Percentiles rank a stretch among this genome's conserved stretches.
Conservation (phyloP, 2,329 filamentous ascomycete genomes). For the Apiospora rasikravindrae region DNA sequence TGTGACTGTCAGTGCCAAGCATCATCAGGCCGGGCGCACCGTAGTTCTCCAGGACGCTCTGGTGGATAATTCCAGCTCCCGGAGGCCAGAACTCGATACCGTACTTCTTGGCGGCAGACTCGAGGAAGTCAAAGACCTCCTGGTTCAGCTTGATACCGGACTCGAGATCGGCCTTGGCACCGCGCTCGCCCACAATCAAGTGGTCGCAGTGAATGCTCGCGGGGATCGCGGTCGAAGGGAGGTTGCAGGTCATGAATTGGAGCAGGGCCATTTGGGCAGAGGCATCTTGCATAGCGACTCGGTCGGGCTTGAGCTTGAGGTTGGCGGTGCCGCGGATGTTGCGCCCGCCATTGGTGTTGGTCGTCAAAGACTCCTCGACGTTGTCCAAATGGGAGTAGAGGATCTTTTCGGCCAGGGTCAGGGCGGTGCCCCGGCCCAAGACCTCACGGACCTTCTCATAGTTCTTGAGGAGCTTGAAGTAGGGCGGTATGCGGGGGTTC, state of each 20-base stretch:
- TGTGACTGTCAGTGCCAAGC: constrained; percentile 97
- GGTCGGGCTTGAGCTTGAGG: constrained; percentile 94
- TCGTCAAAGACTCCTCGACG: constrained; percentile 84
- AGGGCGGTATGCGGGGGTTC: constrained; percentile 67
- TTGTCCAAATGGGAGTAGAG: constrained; percentile 94
- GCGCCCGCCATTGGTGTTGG: constrained; percentile 81
- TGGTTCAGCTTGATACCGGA: constrained; percentile 89
- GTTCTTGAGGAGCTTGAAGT: constrained; percentile 52
- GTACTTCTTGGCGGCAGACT: constrained; percentile 88
- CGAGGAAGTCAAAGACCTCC: constrained; percentile 97
- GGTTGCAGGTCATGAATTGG: constrained; percentile 97
- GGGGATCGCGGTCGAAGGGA: constrained; percentile 88
- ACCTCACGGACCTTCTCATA: constrained; percentile 25
- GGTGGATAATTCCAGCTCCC: constrained; percentile 94
- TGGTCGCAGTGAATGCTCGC: constrained; percentile 99
- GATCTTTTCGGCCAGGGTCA: constrained; percentile 97
- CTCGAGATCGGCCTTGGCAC: constrained; percentile 83
- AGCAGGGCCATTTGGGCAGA: constrained; percentile 97
- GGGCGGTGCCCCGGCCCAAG: constrained; percentile 38
- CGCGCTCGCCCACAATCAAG: constrained; percentile 94
- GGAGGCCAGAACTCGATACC: constrained; percentile 97
- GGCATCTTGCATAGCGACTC: constrained; percentile 98
- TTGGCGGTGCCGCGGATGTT: constrained; percentile 88
- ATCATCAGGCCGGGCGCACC: constrained; percentile 98
- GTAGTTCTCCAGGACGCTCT: constrained; percentile 98